phyloP scores from a whole-genome alignment of 176 grass and related monocot genomes.

The Pontederia paniculata region DNA sequence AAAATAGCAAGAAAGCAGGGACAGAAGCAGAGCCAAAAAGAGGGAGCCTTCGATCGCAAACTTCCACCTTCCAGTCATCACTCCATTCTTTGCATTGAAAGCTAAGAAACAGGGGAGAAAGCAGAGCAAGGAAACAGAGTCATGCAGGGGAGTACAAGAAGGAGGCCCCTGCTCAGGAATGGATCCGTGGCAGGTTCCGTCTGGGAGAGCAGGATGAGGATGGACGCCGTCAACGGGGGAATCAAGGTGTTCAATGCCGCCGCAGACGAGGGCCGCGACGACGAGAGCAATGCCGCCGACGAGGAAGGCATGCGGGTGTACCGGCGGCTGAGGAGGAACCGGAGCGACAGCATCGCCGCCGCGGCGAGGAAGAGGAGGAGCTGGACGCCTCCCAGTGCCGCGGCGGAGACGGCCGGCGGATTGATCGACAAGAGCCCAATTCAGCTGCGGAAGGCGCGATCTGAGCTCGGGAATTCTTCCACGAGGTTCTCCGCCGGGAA shows the following conservation, averaged over 20 bases:
- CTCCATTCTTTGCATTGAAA: background rate
- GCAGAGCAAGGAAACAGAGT: background rate
- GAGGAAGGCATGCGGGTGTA: conserved; percentile 73
- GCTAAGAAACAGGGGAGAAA: background rate
- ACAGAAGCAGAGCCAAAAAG: background rate
- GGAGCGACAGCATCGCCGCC: conserved; percentile 34
- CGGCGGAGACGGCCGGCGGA: conserved; percentile 29
- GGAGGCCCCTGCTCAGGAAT: conserved; percentile 28
- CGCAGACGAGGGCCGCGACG: conserved; percentile 4
- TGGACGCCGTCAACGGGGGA: conserved; percentile 95
- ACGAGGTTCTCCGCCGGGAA: conserved; percentile 20
- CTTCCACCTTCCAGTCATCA: background rate
- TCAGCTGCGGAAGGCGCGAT: conserved; percentile 51
- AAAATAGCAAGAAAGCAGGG: background rate
- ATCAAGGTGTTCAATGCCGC: conserved; percentile 87
- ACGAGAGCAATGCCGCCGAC: conserved; percentile 45
- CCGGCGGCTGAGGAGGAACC: conserved; percentile 63
- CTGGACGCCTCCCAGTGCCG: conserved; percentile 46
- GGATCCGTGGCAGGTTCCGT: conserved; percentile 37
- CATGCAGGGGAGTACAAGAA: conserved; percentile 37
- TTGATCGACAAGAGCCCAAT: conserved; percentile 1
- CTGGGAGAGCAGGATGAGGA: conserved; percentile 89
- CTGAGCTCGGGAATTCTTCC: conserved; percentile 23
- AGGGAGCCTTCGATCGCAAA: background rate
- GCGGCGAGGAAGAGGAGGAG: conserved; percentile 51